These are phyloP conservation scores for Schizothecium vesticola DNA, from an alignment of 495 filamentous ascomycete genomes.

Conservation along the genomic window DNA sequence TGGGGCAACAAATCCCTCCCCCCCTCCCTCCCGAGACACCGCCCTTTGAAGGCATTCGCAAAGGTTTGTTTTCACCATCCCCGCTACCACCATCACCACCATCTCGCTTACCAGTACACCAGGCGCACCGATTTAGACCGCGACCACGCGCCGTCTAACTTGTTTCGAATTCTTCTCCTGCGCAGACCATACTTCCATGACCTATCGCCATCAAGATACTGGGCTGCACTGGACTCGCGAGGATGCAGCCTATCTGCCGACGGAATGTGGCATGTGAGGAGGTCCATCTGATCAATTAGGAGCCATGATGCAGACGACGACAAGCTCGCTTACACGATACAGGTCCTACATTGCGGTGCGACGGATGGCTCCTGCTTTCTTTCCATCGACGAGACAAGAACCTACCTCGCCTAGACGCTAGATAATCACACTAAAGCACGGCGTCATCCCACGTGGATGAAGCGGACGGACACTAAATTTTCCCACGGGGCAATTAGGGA, in stretches of 20 bases:
- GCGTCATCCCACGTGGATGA: not conserved
- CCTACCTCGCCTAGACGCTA: not conserved
- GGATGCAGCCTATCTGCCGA: not conserved
- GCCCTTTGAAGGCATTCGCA: not conserved
- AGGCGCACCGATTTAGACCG: not conserved
- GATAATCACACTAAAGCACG: not conserved
- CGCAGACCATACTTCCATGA: not conserved
- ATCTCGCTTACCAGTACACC: not conserved
- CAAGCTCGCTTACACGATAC: not conserved
- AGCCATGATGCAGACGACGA: not conserved
- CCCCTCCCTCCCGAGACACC: not conserved
- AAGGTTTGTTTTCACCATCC: not conserved
- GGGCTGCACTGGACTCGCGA: not conserved
- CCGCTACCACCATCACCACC: no score
- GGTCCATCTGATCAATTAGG: not conserved
- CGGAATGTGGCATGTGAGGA: not conserved
- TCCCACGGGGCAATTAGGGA: not conserved
- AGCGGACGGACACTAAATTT: not conserved
- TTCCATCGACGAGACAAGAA: no score
- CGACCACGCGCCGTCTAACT: not conserved
- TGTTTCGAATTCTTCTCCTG: not conserved
- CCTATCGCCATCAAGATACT: not conserved
- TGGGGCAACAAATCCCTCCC: not conserved
- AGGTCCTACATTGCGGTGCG: not conserved
- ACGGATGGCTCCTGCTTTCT: no score